Evolutionary conservation across 805 yeast genomes (phyloP).

Genomic region (Cyberlindnera americana): DNA sequence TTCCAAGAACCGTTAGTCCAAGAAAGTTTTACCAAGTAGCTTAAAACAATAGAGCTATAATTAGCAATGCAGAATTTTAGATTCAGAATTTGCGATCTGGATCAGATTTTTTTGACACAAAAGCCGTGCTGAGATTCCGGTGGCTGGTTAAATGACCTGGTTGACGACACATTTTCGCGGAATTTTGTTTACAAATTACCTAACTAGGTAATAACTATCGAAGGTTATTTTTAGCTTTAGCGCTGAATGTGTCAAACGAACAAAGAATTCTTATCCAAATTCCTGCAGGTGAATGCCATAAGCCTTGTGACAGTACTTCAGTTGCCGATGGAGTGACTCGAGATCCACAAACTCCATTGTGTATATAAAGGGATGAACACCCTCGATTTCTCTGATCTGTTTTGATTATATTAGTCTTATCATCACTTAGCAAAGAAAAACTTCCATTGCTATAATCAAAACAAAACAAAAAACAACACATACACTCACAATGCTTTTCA

Average conservation of each 20-base stretch:
- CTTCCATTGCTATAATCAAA: not conserved
- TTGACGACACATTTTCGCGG: not conserved
- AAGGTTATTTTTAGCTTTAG: slow-evolving; percentile 1
- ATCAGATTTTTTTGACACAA: slow-evolving; percentile 7
- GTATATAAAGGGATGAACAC: no score
- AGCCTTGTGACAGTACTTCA: not conserved
- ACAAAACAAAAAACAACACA: not conserved
- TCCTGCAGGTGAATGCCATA: not conserved
- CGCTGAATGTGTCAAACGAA: not conserved
- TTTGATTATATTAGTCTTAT: no score
- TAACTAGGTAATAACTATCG: not conserved
- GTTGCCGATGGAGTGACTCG: no score
- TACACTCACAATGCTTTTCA: slow-evolving; percentile 15
- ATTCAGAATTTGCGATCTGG: no score
- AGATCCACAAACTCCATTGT: no score
- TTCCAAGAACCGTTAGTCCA: no score
- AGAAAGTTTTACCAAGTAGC: no score
- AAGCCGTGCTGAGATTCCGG: slow-evolving; percentile 1
- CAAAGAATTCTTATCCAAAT: slow-evolving; percentile 5
- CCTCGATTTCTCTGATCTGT: no score
- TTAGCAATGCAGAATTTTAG: not conserved
- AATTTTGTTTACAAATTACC: slow-evolving; percentile 3
- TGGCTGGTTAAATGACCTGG: slow-evolving; percentile 3
- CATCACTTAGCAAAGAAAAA: no score
- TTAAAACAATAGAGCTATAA: not conserved